Conservation (phyloP, 805 yeast species). For the Phaffomyces thermotolerans region DNA sequence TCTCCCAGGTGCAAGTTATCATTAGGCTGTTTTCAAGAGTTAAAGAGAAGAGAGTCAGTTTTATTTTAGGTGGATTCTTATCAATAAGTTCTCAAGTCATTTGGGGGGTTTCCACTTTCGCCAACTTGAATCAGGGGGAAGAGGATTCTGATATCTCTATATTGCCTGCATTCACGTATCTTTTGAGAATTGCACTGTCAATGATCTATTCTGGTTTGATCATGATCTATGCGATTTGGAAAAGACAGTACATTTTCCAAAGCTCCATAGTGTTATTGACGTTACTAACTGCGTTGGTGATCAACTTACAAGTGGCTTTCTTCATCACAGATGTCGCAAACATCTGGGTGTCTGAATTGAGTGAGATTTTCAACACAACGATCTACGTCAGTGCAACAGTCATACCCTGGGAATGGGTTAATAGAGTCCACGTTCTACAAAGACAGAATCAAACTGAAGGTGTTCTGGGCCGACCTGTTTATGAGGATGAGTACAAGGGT, state of each 20-base stretch:
- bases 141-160: conserved; percentile 39
- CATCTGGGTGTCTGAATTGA: conserved; percentile 65
- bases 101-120: conserved; percentile 62
- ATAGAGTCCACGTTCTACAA: conserved; percentile 51
- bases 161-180: conserved; percentile 66
- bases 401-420: conserved; percentile 83
- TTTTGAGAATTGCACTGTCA: conserved; percentile 64
- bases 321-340: conserved; percentile 72
- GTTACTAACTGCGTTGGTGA: conserved; percentile 44
- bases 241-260: conserved; percentile 44
- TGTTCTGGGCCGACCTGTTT: conserved; percentile 65
- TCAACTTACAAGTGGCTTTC: conserved; percentile 57
- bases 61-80: conserved; percentile 49
- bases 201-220: conserved; percentile 62
- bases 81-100: conserved; percentile 52
- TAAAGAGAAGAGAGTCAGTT: conserved; percentile 57
- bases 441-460: conserved; percentile 60
- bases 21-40: conserved; percentile 62
- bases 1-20: conserved; percentile 65
- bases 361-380: conserved; percentile 67
- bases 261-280: conserved; percentile 48
- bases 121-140: conserved; percentile 19
- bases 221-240: conserved; percentile 45
- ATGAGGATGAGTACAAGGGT: conserved; percentile 50
- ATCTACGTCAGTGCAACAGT: conserved; percentile 67